Evolutionary conservation across 1,139 yeast genomes (phyloP).

Genomic region (Pichia sp.): DNA sequence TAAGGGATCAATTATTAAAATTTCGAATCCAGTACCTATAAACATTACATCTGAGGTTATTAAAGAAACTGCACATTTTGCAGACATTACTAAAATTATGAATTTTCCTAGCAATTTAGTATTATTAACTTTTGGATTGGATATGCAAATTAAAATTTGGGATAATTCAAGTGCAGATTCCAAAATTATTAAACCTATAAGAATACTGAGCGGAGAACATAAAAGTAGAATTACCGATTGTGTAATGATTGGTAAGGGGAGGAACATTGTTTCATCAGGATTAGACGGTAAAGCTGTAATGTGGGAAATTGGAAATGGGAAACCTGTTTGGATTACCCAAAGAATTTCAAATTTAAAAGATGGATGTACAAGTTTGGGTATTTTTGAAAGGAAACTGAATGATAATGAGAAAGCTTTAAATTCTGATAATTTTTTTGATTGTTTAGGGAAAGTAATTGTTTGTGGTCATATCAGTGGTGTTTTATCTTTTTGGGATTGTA

Average conservation of each 20-base stretch:
- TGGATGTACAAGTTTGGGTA: conserved; percentile 18
- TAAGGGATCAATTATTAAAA: conserved; percentile 34
- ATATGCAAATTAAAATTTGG: conserved; percentile 55
- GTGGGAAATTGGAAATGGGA: conserved; percentile 66
- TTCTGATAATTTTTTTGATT: conserved; percentile 21
- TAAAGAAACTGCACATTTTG: conserved; percentile 36
- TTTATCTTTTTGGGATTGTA: conserved; percentile 37
- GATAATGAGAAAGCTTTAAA: neutral
- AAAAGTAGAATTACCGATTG: conserved; percentile 40
- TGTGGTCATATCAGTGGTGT: conserved; percentile 46
- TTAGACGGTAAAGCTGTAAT: conserved; percentile 48
- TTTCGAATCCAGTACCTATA: neutral
- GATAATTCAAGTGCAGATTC: conserved; percentile 25
- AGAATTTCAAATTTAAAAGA: conserved; percentile 30
- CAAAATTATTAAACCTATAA: conserved; percentile 39
- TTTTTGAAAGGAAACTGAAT: conserved; percentile 14
- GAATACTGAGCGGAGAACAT: conserved; percentile 44
- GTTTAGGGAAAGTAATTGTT: conserved; percentile 26
- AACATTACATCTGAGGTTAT: neutral
- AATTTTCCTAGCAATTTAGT: conserved; percentile 62
- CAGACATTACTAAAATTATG: conserved; percentile 35
- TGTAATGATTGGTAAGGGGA: conserved; percentile 51
- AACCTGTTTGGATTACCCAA: conserved; percentile 35
- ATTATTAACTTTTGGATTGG: conserved; percentile 48
- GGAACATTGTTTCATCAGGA: conserved; percentile 53